Conservation (phyloP, 2,329 filamentous ascomycete species). For the Fusarium solani-melongenae region DNA sequence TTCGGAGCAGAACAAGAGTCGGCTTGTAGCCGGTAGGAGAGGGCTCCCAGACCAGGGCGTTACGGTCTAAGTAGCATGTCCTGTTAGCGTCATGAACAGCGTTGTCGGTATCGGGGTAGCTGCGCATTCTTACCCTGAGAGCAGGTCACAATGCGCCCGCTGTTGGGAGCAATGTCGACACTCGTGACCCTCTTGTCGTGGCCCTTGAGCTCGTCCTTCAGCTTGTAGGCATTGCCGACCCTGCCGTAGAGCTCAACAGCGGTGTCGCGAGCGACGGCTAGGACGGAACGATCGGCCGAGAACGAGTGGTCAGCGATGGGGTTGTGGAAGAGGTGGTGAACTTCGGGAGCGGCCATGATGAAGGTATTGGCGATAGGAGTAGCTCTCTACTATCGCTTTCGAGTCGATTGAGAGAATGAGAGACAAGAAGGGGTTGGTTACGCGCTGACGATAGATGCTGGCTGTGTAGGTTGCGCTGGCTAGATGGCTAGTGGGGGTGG, state of each 20-base stretch:
- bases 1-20: conserved; percentile 94
- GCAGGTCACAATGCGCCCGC: conserved; percentile 95
- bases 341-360: conserved; percentile 86
- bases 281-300: conserved; percentile 86
- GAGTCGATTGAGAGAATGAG: conserved; percentile 25
- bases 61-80: conserved; percentile 74
- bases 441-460: conserved; percentile 36
- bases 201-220: conserved; percentile 93
- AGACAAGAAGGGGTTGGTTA: conserved; percentile 24
- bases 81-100: conserved; percentile 12
- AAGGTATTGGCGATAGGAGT: conserved; percentile 56
- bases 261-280: conserved; percentile 92
- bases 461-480: conserved; percentile 13
- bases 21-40: conserved; percentile 95
- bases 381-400: conserved; percentile 94
- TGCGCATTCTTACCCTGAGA: conserved; percentile 77
- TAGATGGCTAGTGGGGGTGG: conserved; percentile 38
- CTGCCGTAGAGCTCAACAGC: conserved; percentile 87
- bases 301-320: conserved; percentile 99
- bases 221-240: conserved; percentile 78
- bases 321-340: conserved; percentile 96
- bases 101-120: neutral
- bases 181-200: conserved; percentile 98
- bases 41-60: conserved; percentile 97
- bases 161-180: conserved; percentile 92